A percentile compares a stretch with the other conserved stretches of the same genome.
These are phyloP conservation scores for Coemansia reversa DNA, from an alignment of 192 early-diverging fungal genomes.

Conservation along the genomic window DNA sequence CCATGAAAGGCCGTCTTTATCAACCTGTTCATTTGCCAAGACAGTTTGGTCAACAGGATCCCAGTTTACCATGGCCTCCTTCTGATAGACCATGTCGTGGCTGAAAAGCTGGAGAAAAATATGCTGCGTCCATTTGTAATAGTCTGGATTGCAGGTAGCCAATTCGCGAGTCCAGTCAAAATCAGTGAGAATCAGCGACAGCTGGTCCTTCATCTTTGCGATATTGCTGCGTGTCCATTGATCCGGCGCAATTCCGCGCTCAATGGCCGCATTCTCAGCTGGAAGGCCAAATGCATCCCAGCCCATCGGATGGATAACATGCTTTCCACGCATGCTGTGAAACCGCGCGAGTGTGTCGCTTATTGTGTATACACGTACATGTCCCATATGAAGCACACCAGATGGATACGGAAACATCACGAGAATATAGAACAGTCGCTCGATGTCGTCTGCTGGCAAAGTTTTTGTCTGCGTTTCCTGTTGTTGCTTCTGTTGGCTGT, in stretches of 20 bases:
- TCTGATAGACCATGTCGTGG: conserved; percentile 81
- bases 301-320: conserved; percentile 90
- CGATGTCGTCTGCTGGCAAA: conserved; percentile 34
- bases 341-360: conserved; percentile 82
- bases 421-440: conserved; percentile 74
- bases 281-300: conserved; percentile 99
- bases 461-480: conserved; percentile 1
- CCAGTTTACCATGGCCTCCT: conserved; percentile 93
- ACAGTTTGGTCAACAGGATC: conserved; percentile 96
- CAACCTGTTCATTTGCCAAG: conserved; percentile 95
- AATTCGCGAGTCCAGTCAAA: conserved; percentile 95
- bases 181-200: conserved; percentile 69
- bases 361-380: conserved; percentile 95
- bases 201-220: conserved; percentile 74
- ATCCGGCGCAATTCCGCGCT: conserved; percentile 70
- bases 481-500: no score
- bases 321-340: conserved; percentile 68
- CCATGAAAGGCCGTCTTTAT: conserved; percentile 83
- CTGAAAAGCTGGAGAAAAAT: conserved; percentile 79
- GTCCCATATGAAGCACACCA: conserved; percentile 92
- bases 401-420: conserved; percentile 98
- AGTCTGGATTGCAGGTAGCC: conserved; percentile 79
- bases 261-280: conserved; percentile 95
- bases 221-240: conserved; percentile 89
- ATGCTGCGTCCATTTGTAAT: conserved; percentile 94